A percentile compares a stretch with the other conserved stretches of the same genome.
phyloP scores from a whole-genome alignment of 2,329 filamentous ascomycete genomes.

The Alternaria gansuensis region DNA sequence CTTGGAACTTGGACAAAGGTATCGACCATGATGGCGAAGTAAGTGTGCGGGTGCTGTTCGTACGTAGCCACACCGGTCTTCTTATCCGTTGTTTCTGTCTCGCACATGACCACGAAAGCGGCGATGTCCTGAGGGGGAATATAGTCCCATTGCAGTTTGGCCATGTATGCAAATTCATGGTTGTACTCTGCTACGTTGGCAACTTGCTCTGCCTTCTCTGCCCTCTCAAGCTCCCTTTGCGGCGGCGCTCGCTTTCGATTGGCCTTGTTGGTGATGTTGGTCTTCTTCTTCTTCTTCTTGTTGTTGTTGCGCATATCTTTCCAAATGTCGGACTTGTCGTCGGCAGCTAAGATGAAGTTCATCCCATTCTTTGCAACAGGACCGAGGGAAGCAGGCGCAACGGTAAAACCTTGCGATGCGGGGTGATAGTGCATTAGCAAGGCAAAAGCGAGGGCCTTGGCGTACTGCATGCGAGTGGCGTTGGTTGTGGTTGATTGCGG shows the following conservation, averaged over 20 bases:
- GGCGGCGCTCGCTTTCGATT: slow-evolving; percentile 3
- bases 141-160: slow-evolving; percentile 18
- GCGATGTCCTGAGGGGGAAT: slow-evolving; percentile 34
- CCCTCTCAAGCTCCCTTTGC: slow-evolving; percentile 2
- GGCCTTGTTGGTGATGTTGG: slow-evolving; percentile 10
- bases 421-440: slow-evolving; percentile 41
- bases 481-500: slow-evolving; percentile 8
- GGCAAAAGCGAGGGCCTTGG: slow-evolving; percentile 27
- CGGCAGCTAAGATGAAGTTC: slow-evolving; percentile 24
- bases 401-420: slow-evolving; percentile 26
- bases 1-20: slow-evolving; percentile 26
- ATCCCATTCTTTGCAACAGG: slow-evolving; percentile 24
- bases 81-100: background rate
- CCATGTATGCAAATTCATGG: background rate
- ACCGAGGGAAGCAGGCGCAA: slow-evolving; percentile 22
- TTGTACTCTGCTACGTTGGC: slow-evolving; percentile 1
- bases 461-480: slow-evolving; percentile 28
- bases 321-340: slow-evolving; percentile 17
- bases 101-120: slow-evolving; percentile 30
- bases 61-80: background rate
- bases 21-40: slow-evolving; percentile 39
- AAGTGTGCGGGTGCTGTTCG: slow-evolving; percentile 27
- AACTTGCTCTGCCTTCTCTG: background rate
- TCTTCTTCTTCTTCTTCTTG: background rate
- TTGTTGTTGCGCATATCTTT: background rate